Percentiles rank a stretch among this genome's conserved stretches.
phyloP scores from a whole-genome alignment of 2,329 filamentous ascomycete genomes.

The Diaporthe sp. region DNA sequence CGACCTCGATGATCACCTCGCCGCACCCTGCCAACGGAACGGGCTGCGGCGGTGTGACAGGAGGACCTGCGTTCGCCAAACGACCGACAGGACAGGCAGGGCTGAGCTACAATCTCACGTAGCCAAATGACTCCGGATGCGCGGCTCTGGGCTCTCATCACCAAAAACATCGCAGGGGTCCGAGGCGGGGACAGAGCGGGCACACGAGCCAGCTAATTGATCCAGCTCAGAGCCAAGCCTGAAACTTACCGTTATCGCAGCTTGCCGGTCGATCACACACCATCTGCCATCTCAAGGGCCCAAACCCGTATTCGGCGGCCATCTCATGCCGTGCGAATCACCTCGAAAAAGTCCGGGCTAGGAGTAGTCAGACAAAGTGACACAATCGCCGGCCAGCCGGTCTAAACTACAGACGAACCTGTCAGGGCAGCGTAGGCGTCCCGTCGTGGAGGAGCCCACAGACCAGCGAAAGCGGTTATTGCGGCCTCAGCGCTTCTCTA shows the following conservation, averaged over 20 bases:
- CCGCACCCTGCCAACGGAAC: conserved; percentile 12
- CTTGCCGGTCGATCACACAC: conserved; percentile 34
- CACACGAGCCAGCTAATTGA: conserved; percentile 4
- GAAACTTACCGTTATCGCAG: conserved; percentile 27
- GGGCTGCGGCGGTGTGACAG: conserved; percentile 18
- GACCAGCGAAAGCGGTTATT: conserved; percentile 36
- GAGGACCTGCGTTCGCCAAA: background rate
- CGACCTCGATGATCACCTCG: conserved; percentile 19
- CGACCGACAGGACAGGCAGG: background rate
- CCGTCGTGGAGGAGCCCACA: background rate
- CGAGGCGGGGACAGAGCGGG: conserved; percentile 6
- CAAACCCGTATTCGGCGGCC: conserved; percentile 7
- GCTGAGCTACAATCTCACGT: background rate
- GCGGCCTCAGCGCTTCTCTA: conserved; percentile 40
- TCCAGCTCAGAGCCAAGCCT: conserved; percentile 33
- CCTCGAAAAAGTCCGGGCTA: background rate
- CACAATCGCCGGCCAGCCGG: background rate
- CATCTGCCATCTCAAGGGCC: background rate
- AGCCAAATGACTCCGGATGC: conserved; percentile 1
- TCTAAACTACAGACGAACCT: conserved; percentile 27
- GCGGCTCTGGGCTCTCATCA: background rate
- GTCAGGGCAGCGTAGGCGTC: background rate
- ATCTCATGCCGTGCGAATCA: conserved; percentile 11
- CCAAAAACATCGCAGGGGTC: background rate
- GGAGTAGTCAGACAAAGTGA: conserved; percentile 1